phyloP scores from a whole-genome alignment of 371 early-diverging fungal genomes.

The Paramicrosporidium saccamoebae region DNA sequence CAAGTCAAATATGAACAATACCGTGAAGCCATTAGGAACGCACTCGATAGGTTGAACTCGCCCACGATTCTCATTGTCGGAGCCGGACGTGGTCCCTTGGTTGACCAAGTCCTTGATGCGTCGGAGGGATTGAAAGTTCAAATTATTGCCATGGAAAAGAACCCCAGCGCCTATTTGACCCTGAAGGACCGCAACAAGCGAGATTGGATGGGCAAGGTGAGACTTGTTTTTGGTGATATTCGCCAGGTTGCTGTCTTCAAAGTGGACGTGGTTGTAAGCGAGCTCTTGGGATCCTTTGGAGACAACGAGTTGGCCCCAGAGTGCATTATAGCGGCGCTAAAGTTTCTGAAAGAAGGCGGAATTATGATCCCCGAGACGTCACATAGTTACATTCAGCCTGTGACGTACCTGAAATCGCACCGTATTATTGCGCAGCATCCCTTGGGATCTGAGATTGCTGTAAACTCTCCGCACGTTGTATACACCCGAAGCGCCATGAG shows the following conservation, averaged over 20 bases:
- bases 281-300: conserved; percentile 71
- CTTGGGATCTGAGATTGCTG: conserved; percentile 8
- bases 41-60: conserved; percentile 23
- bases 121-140: conserved; percentile 22
- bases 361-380: conserved; percentile 58
- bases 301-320: conserved; percentile 91
- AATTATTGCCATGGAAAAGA: conserved; percentile 69
- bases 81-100: conserved; percentile 34
- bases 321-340: conserved; percentile 68
- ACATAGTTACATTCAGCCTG: conserved; percentile 39
- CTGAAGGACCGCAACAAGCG: conserved; percentile 29
- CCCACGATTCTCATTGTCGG: conserved; percentile 62
- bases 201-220: conserved; percentile 45
- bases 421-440: conserved; percentile 5
- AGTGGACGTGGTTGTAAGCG: conserved; percentile 62
- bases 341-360: conserved; percentile 39
- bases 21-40: conserved; percentile 24
- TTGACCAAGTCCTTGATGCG: conserved; percentile 42
- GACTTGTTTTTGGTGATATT: conserved; percentile 60
- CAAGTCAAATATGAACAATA: conserved; percentile 65
- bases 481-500: conserved; percentile 34
- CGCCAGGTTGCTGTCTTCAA: conserved; percentile 40
- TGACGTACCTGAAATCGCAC: conserved; percentile 46
- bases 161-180: conserved; percentile 63
- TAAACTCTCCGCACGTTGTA: conserved; percentile 74